Conservation (phyloP, 2,329 filamentous ascomycete genomes). For the Mycosphaerella sp. region DNA sequence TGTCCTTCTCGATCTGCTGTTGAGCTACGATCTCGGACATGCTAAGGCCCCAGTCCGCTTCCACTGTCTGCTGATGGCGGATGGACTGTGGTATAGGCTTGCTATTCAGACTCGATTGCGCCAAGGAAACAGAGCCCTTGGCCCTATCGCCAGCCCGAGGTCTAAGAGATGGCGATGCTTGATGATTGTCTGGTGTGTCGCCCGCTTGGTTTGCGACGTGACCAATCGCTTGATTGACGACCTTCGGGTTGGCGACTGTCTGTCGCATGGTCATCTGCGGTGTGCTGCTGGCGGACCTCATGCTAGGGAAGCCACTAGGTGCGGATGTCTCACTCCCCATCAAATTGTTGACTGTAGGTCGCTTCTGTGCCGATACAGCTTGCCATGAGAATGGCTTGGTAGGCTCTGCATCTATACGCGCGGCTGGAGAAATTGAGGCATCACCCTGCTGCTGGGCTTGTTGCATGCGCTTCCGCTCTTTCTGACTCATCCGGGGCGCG, state of each 20-base stretch:
- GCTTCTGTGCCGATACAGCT: constrained; percentile 46
- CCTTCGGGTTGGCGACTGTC: constrained; percentile 47
- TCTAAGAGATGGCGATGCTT: constrained; percentile 1
- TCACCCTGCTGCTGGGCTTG: constrained; percentile 50
- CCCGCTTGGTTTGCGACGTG: neutral
- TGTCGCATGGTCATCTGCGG: constrained; percentile 56
- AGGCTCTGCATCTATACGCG: neutral
- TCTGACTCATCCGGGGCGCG: constrained; percentile 70
- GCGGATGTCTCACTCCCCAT: constrained; percentile 35
- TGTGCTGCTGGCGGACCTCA: constrained; percentile 31
- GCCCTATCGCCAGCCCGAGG: neutral
- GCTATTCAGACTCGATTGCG: constrained; percentile 31
- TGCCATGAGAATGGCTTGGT: constrained; percentile 54
- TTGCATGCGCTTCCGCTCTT: constrained; percentile 79
- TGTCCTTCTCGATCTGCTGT: constrained; percentile 76
- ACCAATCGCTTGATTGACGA: constrained; percentile 10
- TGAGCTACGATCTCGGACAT: constrained; percentile 85
- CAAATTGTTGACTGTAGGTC: constrained; percentile 46
- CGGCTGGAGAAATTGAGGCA: constrained; percentile 21
- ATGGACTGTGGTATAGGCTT: constrained; percentile 41
- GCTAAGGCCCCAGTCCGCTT: constrained; percentile 61
- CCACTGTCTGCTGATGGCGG: constrained; percentile 52
- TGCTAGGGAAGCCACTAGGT: constrained; percentile 25
- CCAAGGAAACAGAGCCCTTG: neutral
- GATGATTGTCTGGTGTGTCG: constrained; percentile 19